phyloP scores from a whole-genome alignment of 2,329 filamentous ascomycete genomes.

The Trichoderma guizhouense region DNA sequence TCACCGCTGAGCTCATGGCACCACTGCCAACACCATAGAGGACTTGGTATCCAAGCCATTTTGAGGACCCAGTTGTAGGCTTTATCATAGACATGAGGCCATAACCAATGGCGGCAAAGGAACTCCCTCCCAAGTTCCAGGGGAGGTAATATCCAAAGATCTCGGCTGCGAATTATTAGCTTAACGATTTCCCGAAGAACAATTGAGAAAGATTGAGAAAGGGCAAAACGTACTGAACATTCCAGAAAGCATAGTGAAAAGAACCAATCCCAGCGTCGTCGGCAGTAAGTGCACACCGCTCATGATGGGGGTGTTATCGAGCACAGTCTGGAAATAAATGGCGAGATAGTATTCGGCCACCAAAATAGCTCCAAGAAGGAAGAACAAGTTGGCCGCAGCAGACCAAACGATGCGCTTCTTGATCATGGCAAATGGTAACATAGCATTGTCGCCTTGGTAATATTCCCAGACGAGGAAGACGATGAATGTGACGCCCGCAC shows the following conservation, averaged over 20 bases:
- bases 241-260: slow-evolving; percentile 29
- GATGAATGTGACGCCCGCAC: slow-evolving; percentile 21
- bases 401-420: slow-evolving; percentile 27
- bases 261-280: slow-evolving; percentile 28
- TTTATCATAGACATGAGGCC: slow-evolving; percentile 41
- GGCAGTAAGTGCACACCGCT: slow-evolving; percentile 30
- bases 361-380: neutral
- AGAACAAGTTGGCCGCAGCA: neutral
- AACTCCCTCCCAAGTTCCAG: slow-evolving; percentile 24
- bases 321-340: slow-evolving; percentile 49
- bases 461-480: slow-evolving; percentile 39
- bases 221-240: slow-evolving; percentile 24
- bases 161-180: slow-evolving; percentile 39
- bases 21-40: slow-evolving; percentile 43
- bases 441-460: slow-evolving; percentile 34
- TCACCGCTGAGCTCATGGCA: slow-evolving; percentile 39
- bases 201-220: neutral
- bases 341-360: slow-evolving; percentile 42
- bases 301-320: slow-evolving; percentile 30
- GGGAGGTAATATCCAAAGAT: slow-evolving; percentile 37
- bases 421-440: slow-evolving; percentile 39
- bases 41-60: slow-evolving; percentile 36
- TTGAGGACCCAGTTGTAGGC: slow-evolving; percentile 19
- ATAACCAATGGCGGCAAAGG: slow-evolving; percentile 31
- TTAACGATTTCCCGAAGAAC: too few relatives aligned